phyloP scores from a whole-genome alignment of 345 rosid species.

The Heritiera fomes region DNA sequence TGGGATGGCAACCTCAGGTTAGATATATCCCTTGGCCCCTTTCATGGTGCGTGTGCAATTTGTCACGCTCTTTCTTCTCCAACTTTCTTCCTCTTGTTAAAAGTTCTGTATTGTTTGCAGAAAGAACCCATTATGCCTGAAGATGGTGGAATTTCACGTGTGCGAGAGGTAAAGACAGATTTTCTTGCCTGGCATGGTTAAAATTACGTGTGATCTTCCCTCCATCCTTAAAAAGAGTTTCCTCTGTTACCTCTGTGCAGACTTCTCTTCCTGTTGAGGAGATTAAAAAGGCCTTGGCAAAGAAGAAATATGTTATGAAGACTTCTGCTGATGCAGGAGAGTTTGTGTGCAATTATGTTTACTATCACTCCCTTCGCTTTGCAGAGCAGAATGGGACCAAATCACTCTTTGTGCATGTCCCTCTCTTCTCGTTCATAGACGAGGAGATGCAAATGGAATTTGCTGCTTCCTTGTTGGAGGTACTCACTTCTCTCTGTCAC shows the following conservation, averaged over 20 bases:
- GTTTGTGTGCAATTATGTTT: conserved; percentile 95
- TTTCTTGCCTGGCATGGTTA: background rate
- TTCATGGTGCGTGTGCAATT: background rate
- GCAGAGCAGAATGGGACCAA: conserved; percentile 74
- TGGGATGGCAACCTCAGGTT: conserved; percentile 99
- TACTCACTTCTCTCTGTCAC: conserved; percentile 63
- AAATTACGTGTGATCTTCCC: conserved; percentile 3
- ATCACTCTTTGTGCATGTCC: conserved; percentile 93
- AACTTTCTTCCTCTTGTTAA: background rate
- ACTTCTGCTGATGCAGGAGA: conserved; percentile 91
- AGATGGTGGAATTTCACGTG: conserved; percentile 75
- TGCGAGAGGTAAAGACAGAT: conserved; percentile 54
- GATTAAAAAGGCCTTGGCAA: conserved; percentile 54
- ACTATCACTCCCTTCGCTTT: conserved; percentile 91
- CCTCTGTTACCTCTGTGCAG: conserved; percentile 35
- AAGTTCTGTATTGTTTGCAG: conserved; percentile 46
- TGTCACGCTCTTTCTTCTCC: background rate
- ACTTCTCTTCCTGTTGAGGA: conserved; percentile 66
- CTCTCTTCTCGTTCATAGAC: conserved; percentile 82
- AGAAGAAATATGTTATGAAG: conserved; percentile 76
- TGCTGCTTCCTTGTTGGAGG: conserved; percentile 88
- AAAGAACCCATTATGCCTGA: conserved; percentile 70
- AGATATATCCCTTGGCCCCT: conserved; percentile 14
- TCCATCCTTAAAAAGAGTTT: background rate
- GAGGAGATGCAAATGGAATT: conserved; percentile 94